Evolutionary conservation across 306 rosid species (phyloP), one percentile per base, ranked within the genome.

Genomic region (Cucurbita moschata): DNA sequence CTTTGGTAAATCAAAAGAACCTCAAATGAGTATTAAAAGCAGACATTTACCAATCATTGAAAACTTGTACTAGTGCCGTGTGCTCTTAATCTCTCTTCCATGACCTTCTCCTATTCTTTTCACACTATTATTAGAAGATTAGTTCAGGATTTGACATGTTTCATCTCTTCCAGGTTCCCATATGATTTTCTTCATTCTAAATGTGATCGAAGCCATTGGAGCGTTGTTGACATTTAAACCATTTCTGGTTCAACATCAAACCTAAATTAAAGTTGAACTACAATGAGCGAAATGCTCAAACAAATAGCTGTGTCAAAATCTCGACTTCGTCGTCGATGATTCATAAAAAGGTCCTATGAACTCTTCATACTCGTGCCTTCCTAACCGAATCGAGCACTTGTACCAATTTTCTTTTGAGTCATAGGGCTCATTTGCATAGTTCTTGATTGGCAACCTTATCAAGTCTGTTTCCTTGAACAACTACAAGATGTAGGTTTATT

Each of bases 221-320:
- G 86, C 83, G 50, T 38, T 83, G 61, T 19, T 86, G 84, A 86
- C 90, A 57, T 86, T 83, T 70, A 86, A 80, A 61, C 77, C 77
- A 6, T 74, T 74, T 74, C 68, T 74, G 15, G 77, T 46, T 44
- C 58, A 16, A 21, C 69, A 14, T 59, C 54, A 46, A 74, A 63
- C 59, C 16, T 40, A 51, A 49, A 35, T 60, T 44, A 7, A 49
- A 23, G 38, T 69, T 26, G 19, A 67, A 67, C 40, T 5, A 21
- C 40, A 12, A 21, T 16, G 1, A 39, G 16, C 51, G 23, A 62
- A 30, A 37, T 44, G 57, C 40, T 26, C 2, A 7, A 38, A n/a
- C 63, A 71, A 52, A 52, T n/a, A 6, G 38, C 63, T 71, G 38
- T 16, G 38, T 11, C 30, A 15, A 51, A 15, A 37, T 53, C 51